Evolutionary conservation across 2,329 filamentous ascomycete genomes (phyloP).

Genomic region (Sphaerostilbella broomeana): DNA sequence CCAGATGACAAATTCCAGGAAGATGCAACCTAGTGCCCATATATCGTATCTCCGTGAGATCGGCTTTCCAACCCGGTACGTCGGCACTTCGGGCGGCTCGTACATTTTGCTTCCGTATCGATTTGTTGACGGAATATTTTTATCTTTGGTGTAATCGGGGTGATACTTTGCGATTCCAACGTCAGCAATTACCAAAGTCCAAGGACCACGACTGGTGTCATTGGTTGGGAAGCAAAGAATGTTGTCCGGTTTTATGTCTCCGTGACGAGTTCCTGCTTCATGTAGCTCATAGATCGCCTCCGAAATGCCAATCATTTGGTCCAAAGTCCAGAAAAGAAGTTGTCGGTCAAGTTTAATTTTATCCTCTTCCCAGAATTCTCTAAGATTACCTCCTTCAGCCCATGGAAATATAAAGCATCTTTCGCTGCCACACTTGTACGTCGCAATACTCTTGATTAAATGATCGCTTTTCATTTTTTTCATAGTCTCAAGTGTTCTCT

Average conservation of each 20-base stretch:
- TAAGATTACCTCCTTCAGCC: neutral
- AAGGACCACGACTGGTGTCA: neutral
- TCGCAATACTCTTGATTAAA: neutral
- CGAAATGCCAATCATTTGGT: neutral
- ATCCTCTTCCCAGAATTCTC: neutral
- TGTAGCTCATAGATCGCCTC: neutral
- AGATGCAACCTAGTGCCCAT: neutral
- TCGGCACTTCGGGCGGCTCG: slow-evolving; percentile 1
- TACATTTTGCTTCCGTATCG: neutral
- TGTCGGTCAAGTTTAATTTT: neutral
- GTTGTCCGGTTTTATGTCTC: slow-evolving; percentile 1
- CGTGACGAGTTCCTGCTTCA: neutral
- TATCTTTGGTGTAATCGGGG: neutral
- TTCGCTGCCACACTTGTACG: neutral
- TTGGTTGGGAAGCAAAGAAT: neutral
- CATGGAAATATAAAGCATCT: slow-evolving; percentile 1
- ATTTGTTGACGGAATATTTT: neutral
- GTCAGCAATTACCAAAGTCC: neutral
- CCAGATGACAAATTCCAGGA: neutral
- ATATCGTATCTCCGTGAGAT: neutral
- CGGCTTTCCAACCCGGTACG: neutral
- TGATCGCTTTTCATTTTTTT: neutral
- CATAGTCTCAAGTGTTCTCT: neutral
- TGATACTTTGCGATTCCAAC: slow-evolving; percentile 1
- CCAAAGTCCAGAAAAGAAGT: neutral